These are phyloP conservation scores for Hippophae tibetana DNA, from an alignment of 306 rosid genomes.

Conservation along the genomic window DNA sequence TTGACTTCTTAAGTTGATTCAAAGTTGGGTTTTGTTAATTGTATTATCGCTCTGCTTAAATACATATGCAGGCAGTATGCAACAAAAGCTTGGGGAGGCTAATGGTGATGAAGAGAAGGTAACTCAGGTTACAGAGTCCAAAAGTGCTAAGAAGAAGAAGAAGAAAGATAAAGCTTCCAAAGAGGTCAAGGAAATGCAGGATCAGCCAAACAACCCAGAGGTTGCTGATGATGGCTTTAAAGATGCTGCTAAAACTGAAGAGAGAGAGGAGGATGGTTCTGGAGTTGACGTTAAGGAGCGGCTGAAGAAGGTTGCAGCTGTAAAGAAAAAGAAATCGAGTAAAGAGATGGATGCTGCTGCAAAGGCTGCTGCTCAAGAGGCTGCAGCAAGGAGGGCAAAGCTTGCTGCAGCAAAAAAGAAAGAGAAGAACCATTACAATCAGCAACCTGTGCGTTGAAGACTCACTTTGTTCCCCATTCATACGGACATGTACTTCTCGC, in stretches of 20 bases:
- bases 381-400: constrained; percentile 75
- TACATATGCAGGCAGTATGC: constrained; percentile 37
- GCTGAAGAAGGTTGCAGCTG: constrained; percentile 60
- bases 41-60: constrained; percentile 7
- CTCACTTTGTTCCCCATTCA: constrained; percentile 21
- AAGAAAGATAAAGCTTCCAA: constrained; percentile 78
- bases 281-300: constrained; percentile 72
- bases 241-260: constrained; percentile 32
- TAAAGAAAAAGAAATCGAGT: constrained; percentile 74
- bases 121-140: constrained; percentile 39
- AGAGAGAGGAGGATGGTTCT: constrained; percentile 55
- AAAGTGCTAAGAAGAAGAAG: constrained; percentile 77
- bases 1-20: not conserved
- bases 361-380: constrained; percentile 81
- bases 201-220: constrained; percentile 43
- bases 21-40: constrained; percentile 4
- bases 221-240: constrained; percentile 27
- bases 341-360: constrained; percentile 84
- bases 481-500: constrained; percentile 46
- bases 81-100: constrained; percentile 39
- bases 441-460: constrained; percentile 81
- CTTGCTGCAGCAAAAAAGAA: constrained; percentile 91
- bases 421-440: constrained; percentile 90
- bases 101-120: constrained; percentile 65
- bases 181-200: constrained; percentile 64